Base-by-base conservation (phyloP, 352 stramenopile species). In the Phytopythium vexans region DNA sequence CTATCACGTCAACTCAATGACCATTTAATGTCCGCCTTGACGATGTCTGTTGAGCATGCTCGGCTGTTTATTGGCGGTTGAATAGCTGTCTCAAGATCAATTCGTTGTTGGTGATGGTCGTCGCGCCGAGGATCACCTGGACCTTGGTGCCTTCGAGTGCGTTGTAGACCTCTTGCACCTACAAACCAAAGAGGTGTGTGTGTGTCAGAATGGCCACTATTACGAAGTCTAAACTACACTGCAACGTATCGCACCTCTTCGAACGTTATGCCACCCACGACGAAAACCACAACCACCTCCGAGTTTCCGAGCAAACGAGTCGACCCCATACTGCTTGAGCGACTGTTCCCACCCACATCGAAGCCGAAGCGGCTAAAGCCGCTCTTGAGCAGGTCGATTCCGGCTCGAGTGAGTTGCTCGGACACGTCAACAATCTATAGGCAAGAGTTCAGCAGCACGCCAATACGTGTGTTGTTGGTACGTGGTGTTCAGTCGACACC, bases 311-410 rank as follows among this genome's bases (percentile, higher is more conserved):
- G 27, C 16, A 82, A 14, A 37, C 63, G 63, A 42, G 50, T 65
- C 3, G 46, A 53, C 12, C 49, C 64, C 10, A 53, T 59, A 0
- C 56, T 21, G 38, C 41, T 38, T 34, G 55, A 51, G 11, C 42
- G 52, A 32, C 49, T 66, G 41, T 48, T 68, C 42, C 52, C 52
- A 38, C 54, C 53, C 12, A 65, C 56, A 10, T 67, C 73, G 59
- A 92, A 88, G 1, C 82, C 82, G 55, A 92, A 89, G 31, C 82
- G 81, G 63, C 79, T 92, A 44, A 92, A 87, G 3, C 82, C 82
- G n/a, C 79, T 89, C 53, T 87, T 90, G 4, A 92, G 68, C 35
- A 92, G 64, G 50, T 90, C 79, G 27, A 92, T 92, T 12, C 82
- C 82, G 8, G 77, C 82, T 6, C 77, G 72, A 8, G 82, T 87